Evolutionary conservation across 2,329 filamentous ascomycete genomes (phyloP).

Genomic region (Arthrinium puccinioides): DNA sequence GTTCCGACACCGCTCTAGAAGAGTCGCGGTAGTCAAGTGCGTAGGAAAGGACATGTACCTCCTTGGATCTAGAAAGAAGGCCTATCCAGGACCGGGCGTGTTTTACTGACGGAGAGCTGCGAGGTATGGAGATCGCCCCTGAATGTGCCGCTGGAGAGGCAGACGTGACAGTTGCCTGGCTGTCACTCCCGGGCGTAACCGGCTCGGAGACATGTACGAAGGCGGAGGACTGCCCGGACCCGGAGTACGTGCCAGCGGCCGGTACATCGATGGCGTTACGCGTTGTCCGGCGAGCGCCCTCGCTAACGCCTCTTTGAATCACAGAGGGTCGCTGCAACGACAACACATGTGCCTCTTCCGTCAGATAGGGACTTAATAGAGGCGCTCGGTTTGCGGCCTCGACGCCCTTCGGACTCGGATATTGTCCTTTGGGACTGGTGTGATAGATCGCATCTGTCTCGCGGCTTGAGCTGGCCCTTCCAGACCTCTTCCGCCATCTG

Average conservation of each 20-base stretch:
- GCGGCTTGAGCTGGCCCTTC: conserved; percentile 15
- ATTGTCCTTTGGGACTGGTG: conserved; percentile 1
- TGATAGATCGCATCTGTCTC: conserved; percentile 7
- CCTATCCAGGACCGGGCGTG: conserved; percentile 2
- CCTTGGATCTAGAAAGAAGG: neutral
- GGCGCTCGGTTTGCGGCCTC: neutral
- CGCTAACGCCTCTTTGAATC: too few species aligned
- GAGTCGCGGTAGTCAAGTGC: neutral
- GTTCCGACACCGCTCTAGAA: neutral
- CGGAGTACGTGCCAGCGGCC: too few species aligned
- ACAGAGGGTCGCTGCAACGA: conserved; percentile 37
- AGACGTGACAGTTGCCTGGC: too few species aligned
- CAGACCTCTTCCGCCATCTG: conserved; percentile 32
- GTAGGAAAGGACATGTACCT: neutral
- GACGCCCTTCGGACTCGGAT: conserved; percentile 9
- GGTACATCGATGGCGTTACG: too few species aligned
- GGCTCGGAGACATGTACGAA: too few species aligned
- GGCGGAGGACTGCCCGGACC: too few species aligned
- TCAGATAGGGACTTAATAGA: conserved; percentile 29
- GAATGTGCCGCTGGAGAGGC: too few species aligned
- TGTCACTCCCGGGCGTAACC: too few species aligned
- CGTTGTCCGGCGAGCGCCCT: too few species aligned
- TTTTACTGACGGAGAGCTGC: too few species aligned
- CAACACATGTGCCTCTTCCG: conserved; percentile 39
- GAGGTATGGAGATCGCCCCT: too few species aligned